Evolutionary conservation across 2,329 filamentous ascomycete species (phyloP).

Genomic region (Hymenoscyphus albidus): DNA sequence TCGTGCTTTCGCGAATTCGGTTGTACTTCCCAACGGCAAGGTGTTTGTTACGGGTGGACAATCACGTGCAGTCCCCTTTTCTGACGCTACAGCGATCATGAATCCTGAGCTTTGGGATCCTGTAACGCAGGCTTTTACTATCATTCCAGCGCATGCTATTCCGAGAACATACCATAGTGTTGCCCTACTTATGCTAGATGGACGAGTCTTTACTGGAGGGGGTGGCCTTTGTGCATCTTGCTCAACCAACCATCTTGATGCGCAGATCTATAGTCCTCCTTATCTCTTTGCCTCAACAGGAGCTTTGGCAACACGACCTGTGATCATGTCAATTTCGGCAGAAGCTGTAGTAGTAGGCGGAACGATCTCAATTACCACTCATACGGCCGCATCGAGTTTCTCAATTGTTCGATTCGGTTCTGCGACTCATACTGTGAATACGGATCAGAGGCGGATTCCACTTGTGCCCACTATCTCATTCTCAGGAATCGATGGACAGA

Average conservation of each 20-base stretch:
- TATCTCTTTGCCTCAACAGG: constrained; percentile 50
- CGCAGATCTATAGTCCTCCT: constrained; percentile 51
- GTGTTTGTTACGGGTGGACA: constrained; percentile 49
- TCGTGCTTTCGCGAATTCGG: constrained; percentile 44
- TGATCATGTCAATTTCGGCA: constrained; percentile 35
- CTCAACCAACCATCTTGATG: constrained; percentile 49
- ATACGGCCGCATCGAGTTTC: constrained; percentile 33
- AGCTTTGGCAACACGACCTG: constrained; percentile 39
- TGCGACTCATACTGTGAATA: constrained; percentile 54
- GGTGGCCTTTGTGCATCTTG: constrained; percentile 50
- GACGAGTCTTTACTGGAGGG: constrained; percentile 47
- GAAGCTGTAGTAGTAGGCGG: constrained; percentile 33
- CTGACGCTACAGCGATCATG: constrained; percentile 39
- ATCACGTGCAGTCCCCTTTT: constrained; percentile 41
- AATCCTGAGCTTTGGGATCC: constrained; percentile 47
- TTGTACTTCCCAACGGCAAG: constrained; percentile 47
- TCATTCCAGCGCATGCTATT: constrained; percentile 38
- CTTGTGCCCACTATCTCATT: constrained; percentile 25
- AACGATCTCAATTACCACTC: constrained; percentile 35
- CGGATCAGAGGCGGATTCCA: constrained; percentile 52
- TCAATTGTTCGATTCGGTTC: constrained; percentile 47
- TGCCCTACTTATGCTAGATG: constrained; percentile 48
- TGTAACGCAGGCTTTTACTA: constrained; percentile 38
- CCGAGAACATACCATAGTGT: constrained; percentile 48
- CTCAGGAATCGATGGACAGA: constrained; percentile 16